phyloP scores from a whole-genome alignment of 495 filamentous ascomycete species.

The Articulospora tetracladia region DNA sequence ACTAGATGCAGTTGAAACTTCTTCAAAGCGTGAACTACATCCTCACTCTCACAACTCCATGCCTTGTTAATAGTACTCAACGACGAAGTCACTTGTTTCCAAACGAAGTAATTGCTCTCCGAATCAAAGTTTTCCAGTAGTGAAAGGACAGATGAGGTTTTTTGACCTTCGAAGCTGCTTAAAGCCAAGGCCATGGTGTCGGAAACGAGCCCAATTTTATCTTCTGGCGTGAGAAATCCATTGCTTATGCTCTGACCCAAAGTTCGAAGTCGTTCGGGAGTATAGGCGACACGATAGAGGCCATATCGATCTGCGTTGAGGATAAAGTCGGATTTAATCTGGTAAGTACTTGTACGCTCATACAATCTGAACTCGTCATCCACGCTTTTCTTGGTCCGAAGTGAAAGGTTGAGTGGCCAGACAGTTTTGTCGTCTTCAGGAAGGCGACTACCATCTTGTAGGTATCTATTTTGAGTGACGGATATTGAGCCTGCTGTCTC shows the following conservation, averaged over 20 bases:
- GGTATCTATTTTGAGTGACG: constrained; percentile 71
- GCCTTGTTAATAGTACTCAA: constrained; percentile 71
- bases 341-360: constrained; percentile 60
- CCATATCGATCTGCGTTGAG: constrained; percentile 72
- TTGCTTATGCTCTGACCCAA: neutral
- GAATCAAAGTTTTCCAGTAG: constrained; percentile 78
- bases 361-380: constrained; percentile 78
- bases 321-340: constrained; percentile 65
- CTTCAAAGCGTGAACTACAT: constrained; percentile 70
- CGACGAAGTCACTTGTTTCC: constrained; percentile 82
- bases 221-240: constrained; percentile 63
- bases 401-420: constrained; percentile 69
- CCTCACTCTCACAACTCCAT: constrained; percentile 82
- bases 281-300: constrained; percentile 67
- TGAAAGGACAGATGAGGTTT: constrained; percentile 82
- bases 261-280: neutral
- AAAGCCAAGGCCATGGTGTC: constrained; percentile 87
- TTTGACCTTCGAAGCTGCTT: constrained; percentile 73
- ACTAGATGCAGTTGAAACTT: constrained; percentile 75
- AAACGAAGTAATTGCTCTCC: constrained; percentile 88
- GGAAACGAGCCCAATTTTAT: constrained; percentile 91
- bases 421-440: constrained; percentile 72
- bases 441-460: constrained; percentile 66
- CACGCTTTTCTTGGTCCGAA: constrained; percentile 73
- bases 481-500: constrained; percentile 51